Evolutionary conservation across 768 basidiomycete species (phyloP).

Genomic region (Polyporus arcularius): DNA sequence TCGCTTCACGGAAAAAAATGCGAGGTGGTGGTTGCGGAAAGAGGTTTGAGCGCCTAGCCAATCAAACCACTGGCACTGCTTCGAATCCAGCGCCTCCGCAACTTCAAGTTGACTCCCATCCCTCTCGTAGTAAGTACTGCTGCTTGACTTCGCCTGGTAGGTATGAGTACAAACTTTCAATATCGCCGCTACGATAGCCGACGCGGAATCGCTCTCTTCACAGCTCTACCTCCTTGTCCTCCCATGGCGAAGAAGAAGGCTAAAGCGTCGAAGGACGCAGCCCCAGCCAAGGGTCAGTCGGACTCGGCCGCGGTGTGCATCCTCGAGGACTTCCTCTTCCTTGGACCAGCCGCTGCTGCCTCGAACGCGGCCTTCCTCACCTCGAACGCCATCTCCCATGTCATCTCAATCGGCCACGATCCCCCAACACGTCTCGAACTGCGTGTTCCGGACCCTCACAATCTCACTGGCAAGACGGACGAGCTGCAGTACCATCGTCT

Average conservation of each 20-base stretch:
- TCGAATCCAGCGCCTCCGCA: too few relatives aligned
- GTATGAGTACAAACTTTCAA: too few relatives aligned
- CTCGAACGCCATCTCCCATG: conserved; percentile 38
- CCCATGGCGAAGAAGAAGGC: not conserved
- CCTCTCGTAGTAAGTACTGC: too few relatives aligned
- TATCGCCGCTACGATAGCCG: too few relatives aligned
- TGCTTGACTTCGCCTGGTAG: too few relatives aligned
- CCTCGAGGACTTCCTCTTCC: conserved; percentile 31
- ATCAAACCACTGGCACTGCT: too few relatives aligned
- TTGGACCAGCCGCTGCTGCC: conserved; percentile 44
- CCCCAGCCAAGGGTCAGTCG: not conserved
- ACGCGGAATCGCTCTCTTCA: too few relatives aligned
- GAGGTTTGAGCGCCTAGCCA: too few relatives aligned
- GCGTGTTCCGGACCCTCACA: not conserved
- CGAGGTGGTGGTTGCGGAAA: too few relatives aligned
- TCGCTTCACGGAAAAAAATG: too few relatives aligned
- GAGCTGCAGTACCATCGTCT: conserved; percentile 41
- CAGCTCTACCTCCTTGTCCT: too few relatives aligned
- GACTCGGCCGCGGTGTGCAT: not conserved
- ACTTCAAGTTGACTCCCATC: too few relatives aligned
- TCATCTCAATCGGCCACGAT: conserved; percentile 42
- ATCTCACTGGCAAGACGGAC: not conserved
- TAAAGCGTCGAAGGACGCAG: not conserved
- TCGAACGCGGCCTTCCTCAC: conserved; percentile 37
- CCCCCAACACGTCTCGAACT: conserved; percentile 31